phyloP scores from a whole-genome alignment of 805 yeast species.

The Yarrowia osloensis region DNA sequence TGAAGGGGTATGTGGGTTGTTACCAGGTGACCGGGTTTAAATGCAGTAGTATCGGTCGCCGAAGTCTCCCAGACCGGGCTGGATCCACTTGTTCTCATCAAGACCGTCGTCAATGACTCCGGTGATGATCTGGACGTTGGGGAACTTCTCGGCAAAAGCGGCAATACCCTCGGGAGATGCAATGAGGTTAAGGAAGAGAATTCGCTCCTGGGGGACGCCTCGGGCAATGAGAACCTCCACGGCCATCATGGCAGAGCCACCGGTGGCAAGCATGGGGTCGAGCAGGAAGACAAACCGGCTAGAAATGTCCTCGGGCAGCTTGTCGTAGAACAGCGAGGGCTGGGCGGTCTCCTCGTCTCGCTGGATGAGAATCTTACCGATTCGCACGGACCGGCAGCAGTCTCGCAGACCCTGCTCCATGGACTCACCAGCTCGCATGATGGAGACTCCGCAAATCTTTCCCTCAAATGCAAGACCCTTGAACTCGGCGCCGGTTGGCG shows the following conservation, averaged over 20 bases:
- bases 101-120: constrained; percentile 89
- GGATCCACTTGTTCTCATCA: constrained; percentile 80
- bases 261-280: constrained; percentile 98
- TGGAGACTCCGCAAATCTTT: constrained; percentile 96
- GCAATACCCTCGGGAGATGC: constrained; percentile 94
- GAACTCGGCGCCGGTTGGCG: constrained; percentile 67
- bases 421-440: constrained; percentile 97
- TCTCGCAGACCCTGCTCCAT: constrained; percentile 99
- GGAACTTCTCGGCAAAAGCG: constrained; percentile 74
- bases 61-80: constrained; percentile 96
- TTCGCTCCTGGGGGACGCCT: constrained; percentile 87
- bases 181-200: constrained; percentile 84
- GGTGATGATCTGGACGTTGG: constrained; percentile 83
- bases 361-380: constrained; percentile 95
- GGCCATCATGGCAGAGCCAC: constrained; percentile 98
- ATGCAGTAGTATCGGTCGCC: constrained; percentile 97
- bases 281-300: constrained; percentile 85
- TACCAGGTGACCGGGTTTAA: constrained; percentile 42
- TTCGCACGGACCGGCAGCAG: constrained; percentile 93
- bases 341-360: constrained; percentile 96
- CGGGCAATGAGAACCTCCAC: constrained; percentile 82
- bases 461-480: constrained; percentile 83
- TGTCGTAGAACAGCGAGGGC: constrained; percentile 90
- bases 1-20: constrained; percentile 1
- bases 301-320: constrained; percentile 88